Conservation (phyloP, 352 stramenopile genomes). For the Phytophthora ramorum region DNA sequence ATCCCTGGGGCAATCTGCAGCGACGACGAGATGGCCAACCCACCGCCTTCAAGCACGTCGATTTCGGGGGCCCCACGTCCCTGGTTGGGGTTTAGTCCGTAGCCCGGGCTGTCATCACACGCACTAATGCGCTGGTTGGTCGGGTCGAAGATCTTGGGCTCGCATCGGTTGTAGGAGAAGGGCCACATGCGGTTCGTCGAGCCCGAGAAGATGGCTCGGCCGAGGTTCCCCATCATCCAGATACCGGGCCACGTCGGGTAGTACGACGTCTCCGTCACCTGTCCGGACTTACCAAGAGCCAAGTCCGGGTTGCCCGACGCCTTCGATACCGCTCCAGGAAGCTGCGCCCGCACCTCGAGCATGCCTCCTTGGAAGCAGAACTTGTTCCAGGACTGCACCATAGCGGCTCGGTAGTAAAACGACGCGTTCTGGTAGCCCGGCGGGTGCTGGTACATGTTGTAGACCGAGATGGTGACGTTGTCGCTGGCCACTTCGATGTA, state of each 20-base stretch:
- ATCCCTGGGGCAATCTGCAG: conserved; percentile 89
- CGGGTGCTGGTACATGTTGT: conserved; percentile 63
- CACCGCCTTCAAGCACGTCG: conserved; percentile 93
- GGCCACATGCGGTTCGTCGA: conserved; percentile 97
- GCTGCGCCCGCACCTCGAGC: conserved; percentile 90
- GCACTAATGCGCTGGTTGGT: conserved; percentile 83
- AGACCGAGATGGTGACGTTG: conserved; percentile 49
- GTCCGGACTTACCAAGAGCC: conserved; percentile 49
- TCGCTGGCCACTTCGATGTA: conserved; percentile 51
- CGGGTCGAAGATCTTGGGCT: conserved; percentile 63
- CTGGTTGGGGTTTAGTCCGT: conserved; percentile 85
- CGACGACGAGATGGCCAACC: conserved; percentile 88
- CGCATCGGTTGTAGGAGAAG: conserved; percentile 94
- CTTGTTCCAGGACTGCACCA: conserved; percentile 94
- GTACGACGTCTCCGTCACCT: conserved; percentile 63
- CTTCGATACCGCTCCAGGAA: conserved; percentile 80
- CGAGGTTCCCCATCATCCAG: conserved; percentile 97
- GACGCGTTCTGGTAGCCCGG: conserved; percentile 52
- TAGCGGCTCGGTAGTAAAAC: conserved; percentile 76
- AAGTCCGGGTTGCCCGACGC: conserved; percentile 59
- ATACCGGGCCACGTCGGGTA: conserved; percentile 95
- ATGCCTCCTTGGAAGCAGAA: conserved; percentile 95
- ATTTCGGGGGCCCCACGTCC: conserved; percentile 94
- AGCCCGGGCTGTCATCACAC: conserved; percentile 92
- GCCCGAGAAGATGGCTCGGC: conserved; percentile 94